phyloP scores from a whole-genome alignment of 2,329 filamentous ascomycete genomes.

The Cryphonectria parasitica region DNA sequence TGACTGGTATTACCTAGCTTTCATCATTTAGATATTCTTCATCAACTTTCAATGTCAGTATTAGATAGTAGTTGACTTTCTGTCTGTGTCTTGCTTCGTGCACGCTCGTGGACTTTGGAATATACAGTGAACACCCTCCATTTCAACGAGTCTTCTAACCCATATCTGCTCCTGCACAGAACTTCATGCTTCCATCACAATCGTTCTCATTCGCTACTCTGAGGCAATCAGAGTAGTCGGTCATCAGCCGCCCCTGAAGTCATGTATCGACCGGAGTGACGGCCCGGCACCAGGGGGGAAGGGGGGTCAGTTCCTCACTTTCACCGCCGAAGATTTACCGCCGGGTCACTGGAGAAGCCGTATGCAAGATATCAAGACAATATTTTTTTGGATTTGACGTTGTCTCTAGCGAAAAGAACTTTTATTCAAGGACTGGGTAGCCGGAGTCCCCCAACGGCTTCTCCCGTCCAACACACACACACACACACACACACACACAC shows the following conservation, averaged over 20 bases:
- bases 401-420: neutral
- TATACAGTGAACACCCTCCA: too few species aligned
- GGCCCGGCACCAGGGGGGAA: neutral
- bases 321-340: conserved; percentile 2
- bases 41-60: too few species aligned
- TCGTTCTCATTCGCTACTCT: neutral
- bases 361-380: neutral
- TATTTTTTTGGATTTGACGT: neutral
- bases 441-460: neutral
- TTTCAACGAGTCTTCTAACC: neutral
- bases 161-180: neutral
- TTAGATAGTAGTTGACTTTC: too few species aligned
- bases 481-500: neutral
- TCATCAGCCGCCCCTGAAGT: neutral
- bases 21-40: too few species aligned
- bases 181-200: neutral
- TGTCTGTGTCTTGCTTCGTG: neutral
- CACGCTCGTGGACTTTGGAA: neutral
- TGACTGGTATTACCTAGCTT: too few species aligned
- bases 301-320: neutral
- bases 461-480: neutral
- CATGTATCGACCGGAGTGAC: neutral
- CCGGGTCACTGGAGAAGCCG: neutral
- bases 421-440: neutral
- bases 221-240: neutral